Conservation (phyloP, 2,329 filamentous ascomycete species). For the Talaromyces islandicus region DNA sequence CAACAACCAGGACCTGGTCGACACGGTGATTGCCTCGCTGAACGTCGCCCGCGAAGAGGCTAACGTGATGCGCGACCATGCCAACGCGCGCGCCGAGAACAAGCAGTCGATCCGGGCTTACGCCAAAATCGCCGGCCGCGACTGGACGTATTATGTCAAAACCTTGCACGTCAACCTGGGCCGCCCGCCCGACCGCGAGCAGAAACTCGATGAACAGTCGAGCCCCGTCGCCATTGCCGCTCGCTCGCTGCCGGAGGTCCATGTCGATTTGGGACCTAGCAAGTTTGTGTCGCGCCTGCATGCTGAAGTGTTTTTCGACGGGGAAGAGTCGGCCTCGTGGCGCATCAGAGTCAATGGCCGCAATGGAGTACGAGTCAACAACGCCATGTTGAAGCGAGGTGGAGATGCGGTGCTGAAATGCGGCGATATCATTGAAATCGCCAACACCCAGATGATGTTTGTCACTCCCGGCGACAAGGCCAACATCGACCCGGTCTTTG, state of each 20-base stretch:
- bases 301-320: conserved; percentile 68
- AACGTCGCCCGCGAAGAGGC: conserved; percentile 38
- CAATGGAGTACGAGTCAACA: conserved; percentile 84
- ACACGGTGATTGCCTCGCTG: conserved; percentile 43
- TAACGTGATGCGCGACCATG: conserved; percentile 39
- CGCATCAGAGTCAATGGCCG: conserved; percentile 81
- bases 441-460: conserved; percentile 97
- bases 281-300: conserved; percentile 76
- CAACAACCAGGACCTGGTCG: conserved; percentile 39
- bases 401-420: conserved; percentile 64
- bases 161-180: conserved; percentile 45
- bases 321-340: conserved; percentile 62
- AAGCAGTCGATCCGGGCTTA: conserved; percentile 44
- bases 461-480: conserved; percentile 76
- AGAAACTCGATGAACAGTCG: conserved; percentile 37
- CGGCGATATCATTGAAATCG: conserved; percentile 86
- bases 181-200: conserved; percentile 42
- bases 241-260: conserved; percentile 49
- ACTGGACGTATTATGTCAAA: conserved; percentile 49
- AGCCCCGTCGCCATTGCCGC: conserved; percentile 41
- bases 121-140: conserved; percentile 45
- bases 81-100: conserved; percentile 40
- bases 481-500: conserved; percentile 62
- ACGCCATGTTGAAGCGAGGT: conserved; percentile 61
- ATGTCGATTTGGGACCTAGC: conserved; percentile 83